Evolutionary conservation across 2,329 filamentous ascomycete species (phyloP), one percentile per base, ranked within the genome.

Genomic region (Amphichorda felina): DNA sequence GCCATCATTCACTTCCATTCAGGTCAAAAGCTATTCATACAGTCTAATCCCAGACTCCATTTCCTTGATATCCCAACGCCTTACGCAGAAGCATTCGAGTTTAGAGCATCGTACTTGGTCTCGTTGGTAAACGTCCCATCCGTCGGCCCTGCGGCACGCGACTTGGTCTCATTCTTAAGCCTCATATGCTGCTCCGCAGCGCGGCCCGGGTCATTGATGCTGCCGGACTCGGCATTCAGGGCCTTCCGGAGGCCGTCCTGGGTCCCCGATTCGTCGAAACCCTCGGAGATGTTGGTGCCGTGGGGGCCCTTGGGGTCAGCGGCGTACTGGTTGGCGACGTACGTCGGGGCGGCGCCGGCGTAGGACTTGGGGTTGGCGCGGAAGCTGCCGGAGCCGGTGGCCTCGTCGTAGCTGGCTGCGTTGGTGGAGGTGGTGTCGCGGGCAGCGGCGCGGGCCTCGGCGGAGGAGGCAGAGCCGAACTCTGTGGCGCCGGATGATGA

Each of bases 121-220:
- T 48, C 46, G 16, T 40, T 50, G 3, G 40, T 35, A 3, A 54
- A 16, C 5, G 47, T 41, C 2, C 21, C 35, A 40, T 60, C 49
- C 15, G 41, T 53, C 10, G 43, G 48, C 1, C 47, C 48, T 17
- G 48, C 43, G 28, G 46, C 47, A n/a, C 48, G 35, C 2, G 43
- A 46, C 16, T 24, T 40, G 6, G 44, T 40, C 24, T 40, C 45
- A 34, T 48, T 43, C 13, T 42, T 44, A 31, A 45, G 38, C 38
- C 50, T 41, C 24, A 72, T 56, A 43, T 61, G 59, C 28, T 53
- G 42, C 50, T 69, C 67, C 4, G 67, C 66, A 27, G 57, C 38
- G 8, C 60, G 46, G 34, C 59, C 56, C 4, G 69, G 68, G 43
- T 72, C 69, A 38, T 67, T 50, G 45, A 60, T 53, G 5, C 57